Conservation (phyloP, 148 eudicot genomes). For the Nepenthes gracilis region DNA sequence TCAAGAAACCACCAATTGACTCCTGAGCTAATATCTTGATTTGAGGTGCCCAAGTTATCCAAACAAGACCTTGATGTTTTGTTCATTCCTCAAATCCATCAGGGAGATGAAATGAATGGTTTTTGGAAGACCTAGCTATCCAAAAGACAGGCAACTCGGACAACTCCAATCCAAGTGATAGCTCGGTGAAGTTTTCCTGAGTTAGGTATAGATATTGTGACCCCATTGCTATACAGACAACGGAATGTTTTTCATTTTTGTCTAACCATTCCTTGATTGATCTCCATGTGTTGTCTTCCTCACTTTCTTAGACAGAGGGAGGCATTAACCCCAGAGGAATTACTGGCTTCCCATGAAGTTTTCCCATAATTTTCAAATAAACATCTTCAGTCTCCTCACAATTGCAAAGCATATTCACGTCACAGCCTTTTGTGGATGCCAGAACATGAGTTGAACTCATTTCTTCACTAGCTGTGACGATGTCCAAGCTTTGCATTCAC, state of each 20-base stretch:
- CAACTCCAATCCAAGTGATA: constrained; percentile 29
- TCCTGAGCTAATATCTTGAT: constrained; percentile 25
- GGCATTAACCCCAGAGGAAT: constrained; percentile 20
- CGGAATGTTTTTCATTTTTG: background rate
- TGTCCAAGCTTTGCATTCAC: background rate
- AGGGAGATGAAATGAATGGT: constrained; percentile 15
- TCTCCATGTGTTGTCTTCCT: background rate
- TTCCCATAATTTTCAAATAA: constrained; percentile 17
- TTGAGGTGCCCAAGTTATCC: constrained; percentile 42
- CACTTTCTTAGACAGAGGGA: background rate
- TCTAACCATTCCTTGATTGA: background rate
- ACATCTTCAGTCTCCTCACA: constrained; percentile 27
- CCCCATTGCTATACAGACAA: constrained; percentile 3
- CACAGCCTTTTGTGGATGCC: constrained; percentile 13
- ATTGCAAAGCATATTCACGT: constrained; percentile 18
- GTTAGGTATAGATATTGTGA: constrained; percentile 11
- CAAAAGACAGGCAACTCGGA: constrained; percentile 26
- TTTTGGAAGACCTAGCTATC: constrained; percentile 14
- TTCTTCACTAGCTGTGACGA: background rate
- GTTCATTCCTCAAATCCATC: constrained; percentile 37
- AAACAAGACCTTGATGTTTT: constrained; percentile 20
- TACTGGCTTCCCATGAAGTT: constrained; percentile 27
- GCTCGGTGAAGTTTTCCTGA: constrained; percentile 20
- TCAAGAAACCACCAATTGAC: constrained; percentile 36
- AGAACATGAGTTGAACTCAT: background rate